A percentile compares a stretch with the other conserved stretches of the same genome.
phyloP scores from a whole-genome alignment of 78 protist species.

The Salpingoeca rosetta region DNA sequence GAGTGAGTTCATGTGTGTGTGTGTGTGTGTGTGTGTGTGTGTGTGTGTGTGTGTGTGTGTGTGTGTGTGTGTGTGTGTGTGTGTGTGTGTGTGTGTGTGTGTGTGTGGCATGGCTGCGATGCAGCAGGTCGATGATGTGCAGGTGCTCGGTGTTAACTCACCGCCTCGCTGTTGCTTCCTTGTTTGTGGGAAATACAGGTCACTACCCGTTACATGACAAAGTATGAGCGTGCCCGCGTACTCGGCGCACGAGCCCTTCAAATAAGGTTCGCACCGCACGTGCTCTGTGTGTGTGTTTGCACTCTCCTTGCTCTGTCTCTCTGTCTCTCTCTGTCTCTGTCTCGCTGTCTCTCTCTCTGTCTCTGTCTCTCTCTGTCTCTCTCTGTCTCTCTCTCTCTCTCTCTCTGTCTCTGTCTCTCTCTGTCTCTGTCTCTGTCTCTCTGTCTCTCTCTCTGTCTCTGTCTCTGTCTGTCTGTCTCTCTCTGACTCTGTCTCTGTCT shows the following conservation, averaged over 20 bases:
- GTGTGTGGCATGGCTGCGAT: neutral
- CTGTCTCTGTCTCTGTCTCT: neutral
- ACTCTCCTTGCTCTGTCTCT: neutral
- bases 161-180: neutral
- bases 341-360: neutral
- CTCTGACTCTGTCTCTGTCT: no score
- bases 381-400: neutral
- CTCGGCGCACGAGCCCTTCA: slow-evolving; percentile 91
- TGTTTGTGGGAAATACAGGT: neutral
- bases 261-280: slow-evolving; percentile 25
- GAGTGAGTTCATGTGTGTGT: neutral
- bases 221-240: slow-evolving; percentile 85
- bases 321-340: neutral
- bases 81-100: neutral
- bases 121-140: neutral
- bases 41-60: neutral
- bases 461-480: neutral
- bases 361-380: neutral
- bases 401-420: neutral
- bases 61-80: neutral
- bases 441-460: neutral
- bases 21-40: neutral
- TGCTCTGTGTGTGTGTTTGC: neutral
- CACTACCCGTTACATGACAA: slow-evolving; percentile 83
- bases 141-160: neutral